Evolutionary conservation across 2,329 filamentous ascomycete species (phyloP).

Genomic region (Acrocalymma vagum): DNA sequence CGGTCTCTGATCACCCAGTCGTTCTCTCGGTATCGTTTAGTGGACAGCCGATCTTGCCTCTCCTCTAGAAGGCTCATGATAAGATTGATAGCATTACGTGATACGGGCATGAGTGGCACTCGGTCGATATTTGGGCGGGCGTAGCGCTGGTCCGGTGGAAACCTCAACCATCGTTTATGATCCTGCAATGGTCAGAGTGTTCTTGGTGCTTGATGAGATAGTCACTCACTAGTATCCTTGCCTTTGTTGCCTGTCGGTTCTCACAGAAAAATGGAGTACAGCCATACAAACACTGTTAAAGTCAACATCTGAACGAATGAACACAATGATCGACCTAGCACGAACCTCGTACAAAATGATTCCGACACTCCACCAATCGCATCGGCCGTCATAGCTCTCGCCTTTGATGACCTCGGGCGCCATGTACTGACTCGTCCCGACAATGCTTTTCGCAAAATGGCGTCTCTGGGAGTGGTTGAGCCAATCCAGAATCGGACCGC

Average conservation of each 20-base stretch:
- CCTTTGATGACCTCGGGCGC: slow-evolving; percentile 90
- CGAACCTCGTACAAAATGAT: slow-evolving; percentile 92
- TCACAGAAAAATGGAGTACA: slow-evolving; percentile 89
- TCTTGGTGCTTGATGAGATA: background rate
- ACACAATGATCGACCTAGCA: slow-evolving; percentile 15
- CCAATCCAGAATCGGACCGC: slow-evolving; percentile 49
- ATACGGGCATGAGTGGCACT: slow-evolving; percentile 61
- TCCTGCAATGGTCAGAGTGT: slow-evolving; percentile 59
- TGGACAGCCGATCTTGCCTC: slow-evolving; percentile 79
- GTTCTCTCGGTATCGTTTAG: slow-evolving; percentile 74
- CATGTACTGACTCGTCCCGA: slow-evolving; percentile 98
- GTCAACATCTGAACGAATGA: background rate
- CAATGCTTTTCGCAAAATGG: slow-evolving; percentile 81
- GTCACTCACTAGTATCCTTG: slow-evolving; percentile 76
- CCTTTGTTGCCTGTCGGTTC: slow-evolving; percentile 82
- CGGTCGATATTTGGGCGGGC: slow-evolving; percentile 61
- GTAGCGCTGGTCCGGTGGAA: slow-evolving; percentile 67
- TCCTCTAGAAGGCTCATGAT: slow-evolving; percentile 77
- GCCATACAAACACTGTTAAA: slow-evolving; percentile 81
- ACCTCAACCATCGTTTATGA: slow-evolving; percentile 73
- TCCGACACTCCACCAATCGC: slow-evolving; percentile 97
- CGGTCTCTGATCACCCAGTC: slow-evolving; percentile 56
- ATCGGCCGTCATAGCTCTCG: slow-evolving; percentile 86
- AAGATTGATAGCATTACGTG: slow-evolving; percentile 77
- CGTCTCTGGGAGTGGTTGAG: slow-evolving; percentile 64